These are phyloP conservation scores for Theobroma cacao DNA, from an alignment of 345 rosid species.

Conservation along the genomic window DNA sequence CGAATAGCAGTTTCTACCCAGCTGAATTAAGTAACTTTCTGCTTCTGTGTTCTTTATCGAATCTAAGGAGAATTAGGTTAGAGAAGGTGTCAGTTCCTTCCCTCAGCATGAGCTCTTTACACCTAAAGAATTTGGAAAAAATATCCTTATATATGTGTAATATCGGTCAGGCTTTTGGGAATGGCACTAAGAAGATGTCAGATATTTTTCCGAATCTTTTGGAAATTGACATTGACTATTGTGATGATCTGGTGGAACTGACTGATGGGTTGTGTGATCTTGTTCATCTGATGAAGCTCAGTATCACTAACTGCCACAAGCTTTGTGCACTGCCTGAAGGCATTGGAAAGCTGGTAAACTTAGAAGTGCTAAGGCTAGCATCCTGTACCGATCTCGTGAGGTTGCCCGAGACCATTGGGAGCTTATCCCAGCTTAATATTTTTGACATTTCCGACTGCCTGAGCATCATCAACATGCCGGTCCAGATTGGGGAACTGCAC, in stretches of 20 bases:
- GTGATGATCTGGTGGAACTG: constrained; percentile 12
- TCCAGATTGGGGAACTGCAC: constrained; percentile 40
- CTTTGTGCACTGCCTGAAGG: constrained; percentile 36
- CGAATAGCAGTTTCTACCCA: constrained; percentile 31
- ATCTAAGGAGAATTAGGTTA: constrained; percentile 54
- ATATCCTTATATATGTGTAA: constrained; percentile 44
- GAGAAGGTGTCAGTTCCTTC: constrained; percentile 37
- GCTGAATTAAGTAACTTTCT: constrained; percentile 37
- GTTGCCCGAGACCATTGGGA: constrained; percentile 28
- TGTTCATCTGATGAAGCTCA: constrained; percentile 6
- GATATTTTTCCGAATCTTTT: constrained; percentile 34
- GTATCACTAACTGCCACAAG: constrained; percentile 37
- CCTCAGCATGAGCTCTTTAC: neutral
- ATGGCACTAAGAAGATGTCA: constrained; percentile 3
- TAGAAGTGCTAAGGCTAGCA: constrained; percentile 40
- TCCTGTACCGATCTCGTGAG: constrained; percentile 47
- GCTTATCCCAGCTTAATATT: constrained; percentile 28
- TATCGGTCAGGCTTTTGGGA: constrained; percentile 24
- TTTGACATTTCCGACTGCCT: constrained; percentile 56
- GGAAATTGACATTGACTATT: constrained; percentile 31
- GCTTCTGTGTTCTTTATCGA: constrained; percentile 29
- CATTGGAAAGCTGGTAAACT: constrained; percentile 35
- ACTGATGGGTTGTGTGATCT: constrained; percentile 6
- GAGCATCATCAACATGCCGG: too few relatives aligned
- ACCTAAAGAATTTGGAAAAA: constrained; percentile 35